phyloP scores from a whole-genome alignment of 768 basidiomycete species.

The Tricholoma flavovirens region DNA sequence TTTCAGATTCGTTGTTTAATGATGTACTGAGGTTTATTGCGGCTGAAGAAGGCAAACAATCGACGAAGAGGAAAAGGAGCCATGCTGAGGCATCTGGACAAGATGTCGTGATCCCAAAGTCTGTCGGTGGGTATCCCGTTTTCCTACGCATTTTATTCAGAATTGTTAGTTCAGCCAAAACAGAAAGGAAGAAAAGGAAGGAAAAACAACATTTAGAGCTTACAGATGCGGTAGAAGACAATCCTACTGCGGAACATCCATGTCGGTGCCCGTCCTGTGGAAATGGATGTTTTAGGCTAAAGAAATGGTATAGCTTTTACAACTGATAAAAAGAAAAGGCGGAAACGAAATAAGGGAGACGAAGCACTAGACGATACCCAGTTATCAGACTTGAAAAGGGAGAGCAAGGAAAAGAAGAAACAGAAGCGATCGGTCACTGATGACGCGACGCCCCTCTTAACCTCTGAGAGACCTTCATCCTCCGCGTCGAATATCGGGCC shows the following conservation, averaged over 20 bases:
- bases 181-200: conserved; percentile 26
- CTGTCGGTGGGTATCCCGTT: background rate
- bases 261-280: conserved; percentile 13
- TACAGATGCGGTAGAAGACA: conserved; percentile 10
- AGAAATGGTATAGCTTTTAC: conserved; percentile 8
- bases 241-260: conserved; percentile 16
- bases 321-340: conserved; percentile 33
- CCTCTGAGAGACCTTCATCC: conserved; percentile 12
- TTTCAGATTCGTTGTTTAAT: background rate
- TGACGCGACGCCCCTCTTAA: conserved; percentile 12
- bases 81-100: background rate
- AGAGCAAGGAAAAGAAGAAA: conserved; percentile 42
- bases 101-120: background rate
- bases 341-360: conserved; percentile 30
- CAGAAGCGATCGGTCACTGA: conserved; percentile 25
- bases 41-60: conserved; percentile 7
- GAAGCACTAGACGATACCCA: background rate
- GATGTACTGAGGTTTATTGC: background rate
- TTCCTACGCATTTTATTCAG: background rate
- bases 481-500: conserved; percentile 12
- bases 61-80: conserved; percentile 9
- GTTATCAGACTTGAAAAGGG: conserved; percentile 31
- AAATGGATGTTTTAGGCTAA: background rate
- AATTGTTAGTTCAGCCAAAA: background rate
- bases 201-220: conserved; percentile 13